Evolutionary conservation across 768 basidiomycete genomes (phyloP).

Genomic region (Mycena floridula): DNA sequence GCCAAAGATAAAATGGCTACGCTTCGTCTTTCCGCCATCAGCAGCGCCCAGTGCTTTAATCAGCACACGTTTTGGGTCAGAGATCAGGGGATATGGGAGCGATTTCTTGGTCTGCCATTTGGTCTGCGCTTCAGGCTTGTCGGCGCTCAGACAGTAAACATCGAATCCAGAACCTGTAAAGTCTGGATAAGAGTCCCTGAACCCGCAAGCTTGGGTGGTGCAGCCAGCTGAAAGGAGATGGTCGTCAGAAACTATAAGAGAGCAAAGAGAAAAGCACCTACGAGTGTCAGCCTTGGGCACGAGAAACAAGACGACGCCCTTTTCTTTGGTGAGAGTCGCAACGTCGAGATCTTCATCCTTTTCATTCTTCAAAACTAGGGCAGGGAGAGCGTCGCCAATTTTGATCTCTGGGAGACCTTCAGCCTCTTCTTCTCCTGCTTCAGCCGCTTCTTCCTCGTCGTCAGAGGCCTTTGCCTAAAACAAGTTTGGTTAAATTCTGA

Average conservation of each 20-base stretch:
- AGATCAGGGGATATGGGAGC: conserved; percentile 81
- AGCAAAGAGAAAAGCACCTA: conserved; percentile 28
- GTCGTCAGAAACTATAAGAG: background rate
- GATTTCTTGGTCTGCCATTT: conserved; percentile 90
- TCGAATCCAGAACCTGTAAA: conserved; percentile 63
- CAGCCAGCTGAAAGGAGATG: conserved; percentile 62
- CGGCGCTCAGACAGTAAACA: conserved; percentile 83
- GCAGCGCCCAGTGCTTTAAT: conserved; percentile 80
- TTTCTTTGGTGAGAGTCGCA: conserved; percentile 52
- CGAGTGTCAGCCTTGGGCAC: conserved; percentile 85
- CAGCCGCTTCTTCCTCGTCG: conserved; percentile 12
- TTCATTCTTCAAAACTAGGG: conserved; percentile 76
- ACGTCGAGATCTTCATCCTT: conserved; percentile 75
- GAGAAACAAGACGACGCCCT: conserved; percentile 77
- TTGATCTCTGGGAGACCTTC: conserved; percentile 41
- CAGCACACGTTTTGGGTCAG: conserved; percentile 78
- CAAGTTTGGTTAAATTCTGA: background rate
- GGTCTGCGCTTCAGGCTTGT: conserved; percentile 63
- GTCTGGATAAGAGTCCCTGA: conserved; percentile 76
- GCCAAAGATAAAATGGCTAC: conserved; percentile 91
- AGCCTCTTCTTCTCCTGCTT: conserved; percentile 17
- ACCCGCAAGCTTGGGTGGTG: conserved; percentile 89
- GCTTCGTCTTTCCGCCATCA: conserved; percentile 75
- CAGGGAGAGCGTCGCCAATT: conserved; percentile 72
- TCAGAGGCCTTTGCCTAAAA: conserved; percentile 7